Evolutionary conservation across 23 red algal genomes (phyloP).

Genomic region (Gracilaria vermiculophylla): DNA sequence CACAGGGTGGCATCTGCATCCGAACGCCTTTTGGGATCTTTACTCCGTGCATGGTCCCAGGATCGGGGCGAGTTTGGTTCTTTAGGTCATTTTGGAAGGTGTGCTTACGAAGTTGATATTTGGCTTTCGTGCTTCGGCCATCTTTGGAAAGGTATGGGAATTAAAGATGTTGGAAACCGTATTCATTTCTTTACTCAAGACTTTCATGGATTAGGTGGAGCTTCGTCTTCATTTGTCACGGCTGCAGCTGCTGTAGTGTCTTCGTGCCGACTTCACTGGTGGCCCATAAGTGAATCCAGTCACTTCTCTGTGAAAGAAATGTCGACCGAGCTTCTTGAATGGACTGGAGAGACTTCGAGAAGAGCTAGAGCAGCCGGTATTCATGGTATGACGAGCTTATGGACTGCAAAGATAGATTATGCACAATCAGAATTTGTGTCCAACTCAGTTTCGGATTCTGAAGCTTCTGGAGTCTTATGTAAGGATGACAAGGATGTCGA

Average conservation of each 20-base stretch:
- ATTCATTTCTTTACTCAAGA: conserved; percentile 45
- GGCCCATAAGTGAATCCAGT: conserved; percentile 50
- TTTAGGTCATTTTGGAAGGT: conserved; percentile 43
- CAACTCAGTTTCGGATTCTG: background rate
- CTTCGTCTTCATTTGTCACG: conserved; percentile 11
- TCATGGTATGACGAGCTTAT: conserved; percentile 43
- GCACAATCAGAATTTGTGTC: conserved; percentile 29
- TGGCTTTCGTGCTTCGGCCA: conserved; percentile 50
- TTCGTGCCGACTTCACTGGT: conserved; percentile 57
- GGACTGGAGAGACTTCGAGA: conserved; percentile 29
- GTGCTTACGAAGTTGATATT: conserved; percentile 25
- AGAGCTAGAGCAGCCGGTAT: conserved; percentile 46
- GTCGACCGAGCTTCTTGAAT: conserved; percentile 53
- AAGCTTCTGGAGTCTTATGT: background rate
- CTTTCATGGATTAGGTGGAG: conserved; percentile 36
- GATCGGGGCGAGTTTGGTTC: conserved; percentile 33
- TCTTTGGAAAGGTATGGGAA: conserved; percentile 58
- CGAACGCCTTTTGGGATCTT: conserved; percentile 31
- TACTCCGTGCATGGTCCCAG: conserved; percentile 47
- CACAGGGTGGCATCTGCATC: conserved; percentile 43
- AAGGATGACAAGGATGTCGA: conserved; percentile 19
- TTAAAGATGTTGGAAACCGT: background rate
- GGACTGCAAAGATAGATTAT: conserved; percentile 58
- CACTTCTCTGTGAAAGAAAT: conserved; percentile 49
- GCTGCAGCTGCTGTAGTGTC: conserved; percentile 53